Percentiles rank a stretch among this genome's conserved stretches.
Evolutionary conservation across 257 asterid genomes (phyloP).

Genomic region (Jaltomata sinuosa): DNA sequence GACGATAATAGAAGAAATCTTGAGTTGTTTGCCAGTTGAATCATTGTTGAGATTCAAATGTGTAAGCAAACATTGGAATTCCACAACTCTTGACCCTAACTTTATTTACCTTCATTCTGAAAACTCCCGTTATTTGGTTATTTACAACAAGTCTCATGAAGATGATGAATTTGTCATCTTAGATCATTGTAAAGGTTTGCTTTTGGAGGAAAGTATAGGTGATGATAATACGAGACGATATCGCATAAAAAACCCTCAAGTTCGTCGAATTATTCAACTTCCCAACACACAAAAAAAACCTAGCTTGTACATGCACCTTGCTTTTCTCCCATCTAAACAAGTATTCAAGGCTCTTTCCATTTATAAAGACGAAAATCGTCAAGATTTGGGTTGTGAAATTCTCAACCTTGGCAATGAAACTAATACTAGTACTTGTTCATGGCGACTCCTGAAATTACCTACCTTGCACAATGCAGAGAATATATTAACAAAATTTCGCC

Average conservation of each 20-base stretch:
- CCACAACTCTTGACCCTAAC: neutral
- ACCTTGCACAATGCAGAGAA: neutral
- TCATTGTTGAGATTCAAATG: neutral
- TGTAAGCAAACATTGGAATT: neutral
- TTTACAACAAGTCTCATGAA: neutral
- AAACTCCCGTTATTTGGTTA: neutral
- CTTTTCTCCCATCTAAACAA: neutral
- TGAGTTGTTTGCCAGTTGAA: neutral
- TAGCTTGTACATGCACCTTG: neutral
- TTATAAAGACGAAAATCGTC: neutral
- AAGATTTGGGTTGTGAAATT: neutral
- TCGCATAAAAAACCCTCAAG: neutral
- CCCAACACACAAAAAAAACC: neutral
- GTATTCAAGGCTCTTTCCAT: neutral
- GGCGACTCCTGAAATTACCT: neutral
- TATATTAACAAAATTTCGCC: too few species aligned
- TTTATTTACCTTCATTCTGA: neutral
- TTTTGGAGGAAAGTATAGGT: neutral
- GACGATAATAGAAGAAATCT: neutral
- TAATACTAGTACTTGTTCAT: neutral
- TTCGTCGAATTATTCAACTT: neutral
- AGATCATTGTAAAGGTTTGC: neutral
- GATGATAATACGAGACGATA: neutral
- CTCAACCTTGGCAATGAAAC: neutral
- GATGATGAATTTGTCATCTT: neutral